Evolutionary conservation across 176 grass and related monocot species (phyloP), one percentile per base, ranked within the genome.

Genomic region (Calamus simplicifolius): DNA sequence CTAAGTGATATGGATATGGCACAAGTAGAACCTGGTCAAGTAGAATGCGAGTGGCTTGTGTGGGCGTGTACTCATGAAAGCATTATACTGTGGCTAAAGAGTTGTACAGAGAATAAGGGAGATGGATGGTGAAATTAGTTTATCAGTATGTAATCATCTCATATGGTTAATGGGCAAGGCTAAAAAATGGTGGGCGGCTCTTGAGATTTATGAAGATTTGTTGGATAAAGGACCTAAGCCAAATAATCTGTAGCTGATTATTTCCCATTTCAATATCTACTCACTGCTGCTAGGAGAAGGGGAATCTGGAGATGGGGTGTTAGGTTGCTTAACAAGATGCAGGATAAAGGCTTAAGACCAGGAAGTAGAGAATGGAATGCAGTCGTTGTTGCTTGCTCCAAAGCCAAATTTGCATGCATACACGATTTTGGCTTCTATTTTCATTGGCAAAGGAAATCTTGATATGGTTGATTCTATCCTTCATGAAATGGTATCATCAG

Each of bases 101-200:
- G 66, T 38, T 97, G 61, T 91, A 97, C 56, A 80, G 73, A 85
- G 84, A 66, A 77, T 88, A 56, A 80, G 84, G 12, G 84, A 83
- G 25, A 19, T 23, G n/a, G 54, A 61, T 62, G 52, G 16, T 38
- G 80, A 70, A 19, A 77, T 91, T 25, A 88, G 84, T 16, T 63
- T 97, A 76, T 77, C 87, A 2, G 79, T 88, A 19, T 97, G 87
- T 59, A 97, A 91, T 70, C 93, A 85, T 62, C 74, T 91, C 63
- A 91, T 97, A 23, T 97, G 81, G 83, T n/a, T 97, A 6, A 82
- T 85, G 80, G 83, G 87, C 28, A 97, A 80, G 38, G 75, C 92
- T 12, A 97, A 85, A 69, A 97, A 97, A 74, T 97, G 92, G 92
- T 90, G 87, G 92, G 73, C 81, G 35, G 92, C 87, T 66, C 81